Percentiles rank a stretch among this genome's conserved stretches.
These are phyloP conservation scores for Esteya vermicola DNA, from an alignment of 2,329 filamentous ascomycete genomes.

Conservation along the genomic window DNA sequence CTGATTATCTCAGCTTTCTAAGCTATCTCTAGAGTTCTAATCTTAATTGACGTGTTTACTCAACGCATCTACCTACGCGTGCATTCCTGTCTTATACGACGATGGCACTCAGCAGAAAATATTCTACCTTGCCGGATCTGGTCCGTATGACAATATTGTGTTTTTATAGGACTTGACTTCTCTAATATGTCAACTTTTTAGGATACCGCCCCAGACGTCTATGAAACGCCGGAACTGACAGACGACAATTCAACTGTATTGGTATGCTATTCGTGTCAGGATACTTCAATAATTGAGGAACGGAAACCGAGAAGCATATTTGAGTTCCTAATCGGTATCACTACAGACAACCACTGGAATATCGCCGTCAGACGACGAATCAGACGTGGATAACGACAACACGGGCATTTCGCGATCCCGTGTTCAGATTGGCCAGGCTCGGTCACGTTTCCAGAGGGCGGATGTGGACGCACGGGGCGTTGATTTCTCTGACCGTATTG, in stretches of 20 bases:
- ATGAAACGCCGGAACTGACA: conserved; percentile 87
- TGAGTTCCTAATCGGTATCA: too few species aligned
- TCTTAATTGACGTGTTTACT: background rate
- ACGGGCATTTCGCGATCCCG: conserved; percentile 62
- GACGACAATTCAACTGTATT: conserved; percentile 79
- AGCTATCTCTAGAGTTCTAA: background rate
- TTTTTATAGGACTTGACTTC: too few species aligned
- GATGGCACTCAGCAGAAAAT: conserved; percentile 71
- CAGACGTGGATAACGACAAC: conserved; percentile 45
- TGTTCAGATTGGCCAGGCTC: conserved; percentile 64
- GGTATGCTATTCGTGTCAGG: conserved; percentile 41
- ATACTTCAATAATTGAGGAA: too few species aligned
- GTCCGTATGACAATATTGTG: too few species aligned
- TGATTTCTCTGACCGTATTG: conserved; percentile 83
- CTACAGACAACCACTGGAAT: conserved; percentile 37
- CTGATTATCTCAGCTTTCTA: background rate
- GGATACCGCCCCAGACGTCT: conserved; percentile 89
- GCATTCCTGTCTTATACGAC: too few species aligned
- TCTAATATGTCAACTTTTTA: too few species aligned
- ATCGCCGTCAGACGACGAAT: conserved; percentile 47
- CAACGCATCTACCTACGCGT: too few species aligned
- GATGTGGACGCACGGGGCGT: conserved; percentile 63
- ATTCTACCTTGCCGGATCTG: conserved; percentile 66
- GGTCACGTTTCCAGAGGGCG: conserved; percentile 62
- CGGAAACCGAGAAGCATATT: too few species aligned